phyloP scores from a whole-genome alignment of 768 basidiomycete species.

The Agaricus blazei region DNA sequence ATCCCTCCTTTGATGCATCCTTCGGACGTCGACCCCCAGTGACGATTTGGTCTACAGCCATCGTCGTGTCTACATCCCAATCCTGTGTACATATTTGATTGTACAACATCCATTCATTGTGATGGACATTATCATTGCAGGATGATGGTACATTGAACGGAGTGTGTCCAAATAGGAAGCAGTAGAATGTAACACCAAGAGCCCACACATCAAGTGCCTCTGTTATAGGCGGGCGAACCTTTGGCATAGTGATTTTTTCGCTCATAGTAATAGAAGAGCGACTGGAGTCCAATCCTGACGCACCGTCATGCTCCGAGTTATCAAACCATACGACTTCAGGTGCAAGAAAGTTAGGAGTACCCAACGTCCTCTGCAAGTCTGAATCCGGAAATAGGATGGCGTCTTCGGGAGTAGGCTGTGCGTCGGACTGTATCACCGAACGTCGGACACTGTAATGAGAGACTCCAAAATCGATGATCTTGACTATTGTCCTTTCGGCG shows the following conservation, averaged over 20 bases:
- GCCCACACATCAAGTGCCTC: constrained; percentile 44
- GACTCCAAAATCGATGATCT: constrained; percentile 86
- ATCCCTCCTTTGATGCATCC: constrained; percentile 24
- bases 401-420: constrained; percentile 18
- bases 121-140: constrained; percentile 29
- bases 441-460: constrained; percentile 24
- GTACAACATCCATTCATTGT: constrained; percentile 34
- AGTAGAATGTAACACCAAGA: constrained; percentile 41
- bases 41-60: constrained; percentile 30
- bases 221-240: constrained; percentile 34
- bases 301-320: constrained; percentile 20
- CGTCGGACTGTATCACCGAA: constrained; percentile 5
- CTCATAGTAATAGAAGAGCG: constrained; percentile 13
- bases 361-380: constrained; percentile 33
- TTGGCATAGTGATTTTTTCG: constrained; percentile 15
- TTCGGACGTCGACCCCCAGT: constrained; percentile 31
- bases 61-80: constrained; percentile 31
- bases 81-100: constrained; percentile 36
- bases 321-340: constrained; percentile 40
- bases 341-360: constrained; percentile 40
- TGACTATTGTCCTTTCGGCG: constrained; percentile 50
- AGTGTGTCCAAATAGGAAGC: constrained; percentile 39
- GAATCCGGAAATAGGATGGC: constrained; percentile 28
- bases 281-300: constrained; percentile 9
- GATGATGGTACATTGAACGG: constrained; percentile 33